Percentiles rank a stretch among this genome's conserved stretches.
Conservation (phyloP, 129 eudicot species). For the Tagetes erecta region DNA sequence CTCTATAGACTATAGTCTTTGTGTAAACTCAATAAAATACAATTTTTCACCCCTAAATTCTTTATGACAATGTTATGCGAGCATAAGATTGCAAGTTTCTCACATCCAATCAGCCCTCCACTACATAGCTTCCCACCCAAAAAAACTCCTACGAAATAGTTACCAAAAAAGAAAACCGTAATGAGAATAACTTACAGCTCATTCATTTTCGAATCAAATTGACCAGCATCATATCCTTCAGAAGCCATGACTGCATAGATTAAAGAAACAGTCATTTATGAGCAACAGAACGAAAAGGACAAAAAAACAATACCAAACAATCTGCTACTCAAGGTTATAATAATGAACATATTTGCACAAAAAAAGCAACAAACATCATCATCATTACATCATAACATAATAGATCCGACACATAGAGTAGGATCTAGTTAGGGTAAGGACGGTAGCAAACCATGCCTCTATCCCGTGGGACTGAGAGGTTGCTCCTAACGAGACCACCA, state of each 20-base stretch:
- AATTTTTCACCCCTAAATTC: background rate
- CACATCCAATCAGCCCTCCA: no score
- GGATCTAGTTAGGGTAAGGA: no score
- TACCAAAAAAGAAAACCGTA: background rate
- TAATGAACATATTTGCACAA: background rate
- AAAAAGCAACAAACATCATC: no score
- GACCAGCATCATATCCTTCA: conserved; percentile 45
- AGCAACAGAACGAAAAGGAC: background rate
- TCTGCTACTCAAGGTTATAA: background rate
- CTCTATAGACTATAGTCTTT: background rate
- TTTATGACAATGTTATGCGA: no score
- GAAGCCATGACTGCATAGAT: background rate
- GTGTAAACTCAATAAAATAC: background rate
- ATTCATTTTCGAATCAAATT: conserved; percentile 48
- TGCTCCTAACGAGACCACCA: no score
- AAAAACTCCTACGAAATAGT: background rate
- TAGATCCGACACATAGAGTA: no score
- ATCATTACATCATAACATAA: no score
- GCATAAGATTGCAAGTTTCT: no score
- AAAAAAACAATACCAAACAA: background rate
- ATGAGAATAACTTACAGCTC: conserved; percentile 36
- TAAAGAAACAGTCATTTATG: background rate
- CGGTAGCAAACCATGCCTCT: no score
- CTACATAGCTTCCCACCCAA: background rate
- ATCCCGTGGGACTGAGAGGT: no score